These are phyloP conservation scores for Colletotrichum simmondsii DNA, from an alignment of 2,329 filamentous ascomycete species.

Conservation along the genomic window DNA sequence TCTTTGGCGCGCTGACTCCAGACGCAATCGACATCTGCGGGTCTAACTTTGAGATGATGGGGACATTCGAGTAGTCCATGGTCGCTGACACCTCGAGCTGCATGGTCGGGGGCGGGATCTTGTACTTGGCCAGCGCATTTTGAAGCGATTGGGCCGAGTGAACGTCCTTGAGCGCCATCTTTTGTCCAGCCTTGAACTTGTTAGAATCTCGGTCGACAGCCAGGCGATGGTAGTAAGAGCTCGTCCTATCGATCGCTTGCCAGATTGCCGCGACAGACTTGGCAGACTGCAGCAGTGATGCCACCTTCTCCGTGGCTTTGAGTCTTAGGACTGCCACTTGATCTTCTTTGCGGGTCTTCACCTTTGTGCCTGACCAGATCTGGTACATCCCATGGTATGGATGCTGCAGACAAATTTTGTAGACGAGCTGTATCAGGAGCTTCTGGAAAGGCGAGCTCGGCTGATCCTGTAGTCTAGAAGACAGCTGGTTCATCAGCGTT, in stretches of 20 bases:
- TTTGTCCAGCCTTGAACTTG: constrained; percentile 75
- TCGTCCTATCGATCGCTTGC: constrained; percentile 78
- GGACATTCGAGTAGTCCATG: constrained; percentile 80
- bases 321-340: constrained; percentile 79
- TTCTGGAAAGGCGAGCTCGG: constrained; percentile 77
- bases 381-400: constrained; percentile 98
- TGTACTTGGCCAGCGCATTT: constrained; percentile 70
- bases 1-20: constrained; percentile 93
- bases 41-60: constrained; percentile 78
- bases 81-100: constrained; percentile 79
- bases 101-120: constrained; percentile 90
- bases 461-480: constrained; percentile 85
- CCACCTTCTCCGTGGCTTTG: constrained; percentile 77
- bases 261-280: constrained; percentile 67
- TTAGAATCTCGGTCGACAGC: constrained; percentile 73
- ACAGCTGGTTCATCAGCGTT: constrained; percentile 92
- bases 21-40: constrained; percentile 85
- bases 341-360: constrained; percentile 76
- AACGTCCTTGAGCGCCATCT: constrained; percentile 73
- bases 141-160: constrained; percentile 71
- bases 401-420: constrained; percentile 89
- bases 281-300: constrained; percentile 67
- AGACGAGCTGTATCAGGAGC: constrained; percentile 78
- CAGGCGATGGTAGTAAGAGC: constrained; percentile 72
- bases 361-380: constrained; percentile 84